A percentile compares a stretch with the other conserved stretches of the same genome.
Conservation (phyloP, 148 eudicot species). For the Dianthus caryophyllus region DNA sequence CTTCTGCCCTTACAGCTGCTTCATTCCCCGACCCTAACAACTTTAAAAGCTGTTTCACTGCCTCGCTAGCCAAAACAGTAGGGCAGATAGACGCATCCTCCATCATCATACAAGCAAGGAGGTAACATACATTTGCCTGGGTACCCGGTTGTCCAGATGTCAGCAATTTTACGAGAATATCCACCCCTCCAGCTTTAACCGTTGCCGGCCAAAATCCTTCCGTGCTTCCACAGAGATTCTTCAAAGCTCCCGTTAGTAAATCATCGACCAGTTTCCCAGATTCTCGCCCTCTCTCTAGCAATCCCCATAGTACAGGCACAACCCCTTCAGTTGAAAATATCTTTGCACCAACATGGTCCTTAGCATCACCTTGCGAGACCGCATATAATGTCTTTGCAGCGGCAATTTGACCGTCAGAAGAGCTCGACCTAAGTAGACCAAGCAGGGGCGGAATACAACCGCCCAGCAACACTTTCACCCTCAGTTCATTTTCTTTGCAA, state of each 20-base stretch:
- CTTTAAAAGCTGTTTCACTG: conserved; percentile 85
- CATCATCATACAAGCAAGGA: conserved; percentile 88
- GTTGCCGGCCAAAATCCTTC: conserved; percentile 94
- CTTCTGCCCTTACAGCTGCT: conserved; percentile 92
- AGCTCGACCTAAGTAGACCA: conserved; percentile 85
- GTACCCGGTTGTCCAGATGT: conserved; percentile 63
- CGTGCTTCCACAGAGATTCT: conserved; percentile 78
- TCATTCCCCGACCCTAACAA: conserved; percentile 89
- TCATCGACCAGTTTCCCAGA: conserved; percentile 73
- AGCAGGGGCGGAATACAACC: conserved; percentile 99
- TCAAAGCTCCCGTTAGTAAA: conserved; percentile 82
- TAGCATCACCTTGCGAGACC: conserved; percentile 94
- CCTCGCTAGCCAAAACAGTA: conserved; percentile 62
- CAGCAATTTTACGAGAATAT: conserved; percentile 80
- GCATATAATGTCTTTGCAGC: conserved; percentile 93
- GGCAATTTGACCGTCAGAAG: conserved; percentile 86
- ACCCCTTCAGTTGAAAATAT: conserved; percentile 99
- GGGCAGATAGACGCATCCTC: conserved; percentile 91
- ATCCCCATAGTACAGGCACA: conserved; percentile 95
- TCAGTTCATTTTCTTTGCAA: conserved; percentile 93
- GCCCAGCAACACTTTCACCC: conserved; percentile 90
- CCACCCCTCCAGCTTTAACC: conserved; percentile 81
- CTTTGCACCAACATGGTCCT: conserved; percentile 94
- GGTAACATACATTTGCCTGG: conserved; percentile 92
- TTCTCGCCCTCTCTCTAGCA: conserved; percentile 68